These are phyloP conservation scores for Botrytis elliptica DNA, from an alignment of 2,329 filamentous ascomycete genomes.

Conservation along the genomic window DNA sequence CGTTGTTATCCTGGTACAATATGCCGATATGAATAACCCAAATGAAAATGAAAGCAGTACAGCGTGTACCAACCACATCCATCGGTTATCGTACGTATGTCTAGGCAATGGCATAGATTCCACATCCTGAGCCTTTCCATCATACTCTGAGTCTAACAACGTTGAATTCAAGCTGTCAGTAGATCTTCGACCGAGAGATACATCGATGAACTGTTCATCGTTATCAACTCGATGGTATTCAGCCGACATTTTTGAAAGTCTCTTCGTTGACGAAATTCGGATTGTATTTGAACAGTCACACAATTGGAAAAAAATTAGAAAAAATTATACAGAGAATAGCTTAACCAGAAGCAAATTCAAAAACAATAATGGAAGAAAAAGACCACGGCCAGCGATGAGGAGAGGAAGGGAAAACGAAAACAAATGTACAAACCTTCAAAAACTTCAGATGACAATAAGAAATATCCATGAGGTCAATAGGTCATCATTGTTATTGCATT, in stretches of 20 bases:
- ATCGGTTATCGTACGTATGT: slow-evolving; percentile 25
- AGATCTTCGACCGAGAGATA: slow-evolving; percentile 27
- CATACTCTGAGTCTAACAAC: slow-evolving; percentile 34
- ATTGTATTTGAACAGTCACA: background rate
- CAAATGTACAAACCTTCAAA: background rate
- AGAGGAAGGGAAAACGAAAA: background rate
- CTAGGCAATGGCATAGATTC: background rate
- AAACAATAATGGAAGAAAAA: background rate
- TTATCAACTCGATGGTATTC: slow-evolving; percentile 34
- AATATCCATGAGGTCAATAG: background rate
- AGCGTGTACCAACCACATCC: slow-evolving; percentile 37
- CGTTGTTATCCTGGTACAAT: slow-evolving; percentile 34
- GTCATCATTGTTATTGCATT: background rate
- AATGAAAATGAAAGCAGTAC: slow-evolving; percentile 33
- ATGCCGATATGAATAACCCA: slow-evolving; percentile 33
- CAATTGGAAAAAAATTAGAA: background rate
- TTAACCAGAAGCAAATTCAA: background rate
- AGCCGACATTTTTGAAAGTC: slow-evolving; percentile 27
- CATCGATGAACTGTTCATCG: slow-evolving; percentile 33
- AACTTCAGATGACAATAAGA: background rate
- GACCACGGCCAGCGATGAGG: background rate
- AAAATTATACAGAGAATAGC: background rate
- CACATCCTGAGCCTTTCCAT: slow-evolving; percentile 16
- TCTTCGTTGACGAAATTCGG: background rate
- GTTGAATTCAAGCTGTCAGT: slow-evolving; percentile 28